Evolutionary conservation across 495 filamentous ascomycete genomes (phyloP).

Genomic region (Parathielavia appendiculata): DNA sequence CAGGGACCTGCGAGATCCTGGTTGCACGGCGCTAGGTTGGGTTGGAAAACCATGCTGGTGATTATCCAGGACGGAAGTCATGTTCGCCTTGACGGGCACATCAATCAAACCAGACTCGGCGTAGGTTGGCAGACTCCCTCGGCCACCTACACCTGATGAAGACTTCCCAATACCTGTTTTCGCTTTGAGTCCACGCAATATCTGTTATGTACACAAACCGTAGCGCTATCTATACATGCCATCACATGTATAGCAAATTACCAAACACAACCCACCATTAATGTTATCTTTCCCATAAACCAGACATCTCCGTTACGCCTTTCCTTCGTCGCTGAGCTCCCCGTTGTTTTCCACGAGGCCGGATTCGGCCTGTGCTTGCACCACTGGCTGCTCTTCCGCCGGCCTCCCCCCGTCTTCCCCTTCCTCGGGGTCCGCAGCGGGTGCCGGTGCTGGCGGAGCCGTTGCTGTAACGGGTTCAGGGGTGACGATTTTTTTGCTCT

Average conservation of each 20-base stretch:
- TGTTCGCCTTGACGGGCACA: no score
- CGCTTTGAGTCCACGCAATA: no score
- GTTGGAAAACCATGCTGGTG: no score
- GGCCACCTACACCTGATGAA: no score
- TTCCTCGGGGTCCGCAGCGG: not conserved
- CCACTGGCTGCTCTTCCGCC: not conserved
- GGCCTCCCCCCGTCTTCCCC: not conserved
- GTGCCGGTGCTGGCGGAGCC: not conserved
- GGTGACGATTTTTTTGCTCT: slow-evolving; percentile 50
- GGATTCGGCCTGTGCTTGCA: not conserved
- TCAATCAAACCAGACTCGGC: no score
- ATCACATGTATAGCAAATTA: not conserved
- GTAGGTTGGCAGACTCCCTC: no score
- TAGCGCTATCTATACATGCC: not conserved
- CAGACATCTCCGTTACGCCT: not conserved
- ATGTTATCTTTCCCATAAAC: not conserved
- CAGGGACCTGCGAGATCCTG: no score
- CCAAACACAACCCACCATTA: not conserved
- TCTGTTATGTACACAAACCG: not conserved
- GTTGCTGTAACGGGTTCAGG: slow-evolving; percentile 14
- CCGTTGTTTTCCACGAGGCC: not conserved
- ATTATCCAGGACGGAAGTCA: no score
- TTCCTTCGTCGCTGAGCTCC: not conserved
- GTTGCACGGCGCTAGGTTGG: no score
- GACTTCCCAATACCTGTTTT: no score